A percentile compares a stretch with the other conserved stretches of the same genome.
Evolutionary conservation across 805 yeast genomes (phyloP).

Genomic region (Barnettozyma siamensis): DNA sequence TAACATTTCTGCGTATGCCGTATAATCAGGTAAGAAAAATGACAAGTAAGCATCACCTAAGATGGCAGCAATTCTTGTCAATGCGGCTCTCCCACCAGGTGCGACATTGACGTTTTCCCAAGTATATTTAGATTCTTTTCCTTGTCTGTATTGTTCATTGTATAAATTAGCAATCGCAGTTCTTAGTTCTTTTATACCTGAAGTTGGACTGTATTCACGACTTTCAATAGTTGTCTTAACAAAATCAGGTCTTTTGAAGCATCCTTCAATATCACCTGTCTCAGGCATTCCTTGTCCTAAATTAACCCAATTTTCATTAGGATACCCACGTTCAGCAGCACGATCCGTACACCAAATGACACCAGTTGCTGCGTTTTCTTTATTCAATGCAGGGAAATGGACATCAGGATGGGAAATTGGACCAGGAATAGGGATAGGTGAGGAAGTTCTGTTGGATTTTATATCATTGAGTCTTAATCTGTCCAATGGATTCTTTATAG

Average conservation of each 20-base stretch:
- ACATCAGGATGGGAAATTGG: conserved; percentile 39
- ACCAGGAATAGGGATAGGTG: conserved; percentile 46
- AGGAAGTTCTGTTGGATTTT: conserved; percentile 21
- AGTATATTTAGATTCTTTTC: conserved; percentile 46
- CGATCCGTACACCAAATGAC: conserved; percentile 62
- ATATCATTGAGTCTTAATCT: conserved; percentile 5
- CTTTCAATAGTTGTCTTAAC: conserved; percentile 42
- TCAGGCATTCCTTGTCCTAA: conserved; percentile 65
- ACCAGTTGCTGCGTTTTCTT: conserved; percentile 54
- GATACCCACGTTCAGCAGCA: conserved; percentile 52
- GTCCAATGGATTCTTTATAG: conserved; percentile 1
- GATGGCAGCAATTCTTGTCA: conserved; percentile 57
- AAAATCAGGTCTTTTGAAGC: conserved; percentile 45
- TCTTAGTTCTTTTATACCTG: conserved; percentile 48
- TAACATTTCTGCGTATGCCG: conserved; percentile 62
- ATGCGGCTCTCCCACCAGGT: conserved; percentile 61
- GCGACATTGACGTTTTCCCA: conserved; percentile 56
- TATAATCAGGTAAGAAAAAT: conserved; percentile 57
- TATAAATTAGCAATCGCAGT: conserved; percentile 54
- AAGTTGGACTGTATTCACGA: conserved; percentile 56
- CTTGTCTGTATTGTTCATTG: conserved; percentile 47
- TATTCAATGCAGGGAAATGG: conserved; percentile 53
- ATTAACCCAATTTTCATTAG: conserved; percentile 42
- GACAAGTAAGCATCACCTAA: conserved; percentile 53
- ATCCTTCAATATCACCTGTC: conserved; percentile 55